Base-by-base conservation (phyloP, 2,329 filamentous ascomycete species). In the Xylaria sp. region DNA sequence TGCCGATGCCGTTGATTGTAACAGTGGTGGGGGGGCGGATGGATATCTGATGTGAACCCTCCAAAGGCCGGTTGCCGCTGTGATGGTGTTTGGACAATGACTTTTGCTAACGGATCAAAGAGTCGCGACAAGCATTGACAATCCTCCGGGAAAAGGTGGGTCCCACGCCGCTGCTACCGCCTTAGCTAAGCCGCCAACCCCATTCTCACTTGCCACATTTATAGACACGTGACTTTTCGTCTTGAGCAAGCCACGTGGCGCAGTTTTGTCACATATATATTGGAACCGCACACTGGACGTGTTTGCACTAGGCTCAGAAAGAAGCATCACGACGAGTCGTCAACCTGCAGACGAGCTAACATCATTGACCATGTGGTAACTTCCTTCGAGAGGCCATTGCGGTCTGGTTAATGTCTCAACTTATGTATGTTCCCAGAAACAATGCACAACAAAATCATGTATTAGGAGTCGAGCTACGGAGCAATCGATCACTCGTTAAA, bases 71-170 rank as follows among this genome's bases (percentile, higher is more conserved):
- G 36, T 59, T 40, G 49, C 26, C n/a, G 59, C 56, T 28, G 38
- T 42, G 63, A 67, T 67, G 58, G 40, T 59, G 38, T 54, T 58
- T 40, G 57, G 23, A 62, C 48, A 61, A 68, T 63, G 58, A 58
- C 53, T 57, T 65, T 44, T 64, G 66, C 65, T 66, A 66, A 66
- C 60, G 63, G 69, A 69, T 63, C 59, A 63, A 65, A 71, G 57
- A 66, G 63, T 61, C 66, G 63, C 68, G 68, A 66, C 56, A 31
- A 44, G 51, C 15, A 38, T 6, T 53, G 49, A n/a, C 3, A 53
- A 33, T 33, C 26, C 17, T 1, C 20, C 11, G 33, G 48, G 26
- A 58, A 49, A 49, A 57, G 13, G 53, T 64, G 61, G 61, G 31
- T 17, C 17, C 31, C 42, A 31, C 23, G 15, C 42, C 20, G 15